Evolutionary conservation across 257 asterid species (phyloP), one percentile per base, ranked within the genome.

Genomic region (Solanum okadae): DNA sequence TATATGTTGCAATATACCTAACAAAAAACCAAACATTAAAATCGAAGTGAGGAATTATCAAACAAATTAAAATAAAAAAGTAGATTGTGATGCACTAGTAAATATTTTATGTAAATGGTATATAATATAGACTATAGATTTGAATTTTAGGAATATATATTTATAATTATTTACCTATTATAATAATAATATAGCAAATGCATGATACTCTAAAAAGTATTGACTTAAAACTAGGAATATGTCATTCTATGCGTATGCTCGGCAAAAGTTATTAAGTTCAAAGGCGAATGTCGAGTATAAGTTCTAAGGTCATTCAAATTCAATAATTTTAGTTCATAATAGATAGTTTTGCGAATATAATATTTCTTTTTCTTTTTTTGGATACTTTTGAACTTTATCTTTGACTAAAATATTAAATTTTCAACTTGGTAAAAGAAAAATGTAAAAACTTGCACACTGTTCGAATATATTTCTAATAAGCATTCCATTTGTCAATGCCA

Each of bases 271-370:
- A n/a, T 65, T 65, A 10, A 22, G 3, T 23, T 23, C 15, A 29
- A 23, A 0, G 3, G 31, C 1, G 23, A 63, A 65, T 65, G 3
- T n/a, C 1, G 33, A 10, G 4, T n/a, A 1, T 23, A 10, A 56
- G 1, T 23, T 65, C 0, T 63, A 23, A 0, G 31, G 0, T 23
- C 1, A n/a, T n/a, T 10, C 4, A 1, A 65, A n/a, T 65, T 65
- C 1, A n/a, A 65, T 65, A 65, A 10, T 65, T 65, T 61, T 61
- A 61, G 0, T 61, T 61, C 1, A 61, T 61, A 23, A 23, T 1
- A 23, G 1, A 61, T 0, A 61, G 2, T 52, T 0, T 61, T 61
- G 12, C 1, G 0, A 61, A 59, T 59, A 56, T 59, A 61, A 61
- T 61, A 59, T 61, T 3, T 0, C 2, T 42, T 10, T 20, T 10